These are phyloP conservation scores for Discostella stelligera DNA, from an alignment of 352 stramenopile genomes.

Conservation along the genomic window DNA sequence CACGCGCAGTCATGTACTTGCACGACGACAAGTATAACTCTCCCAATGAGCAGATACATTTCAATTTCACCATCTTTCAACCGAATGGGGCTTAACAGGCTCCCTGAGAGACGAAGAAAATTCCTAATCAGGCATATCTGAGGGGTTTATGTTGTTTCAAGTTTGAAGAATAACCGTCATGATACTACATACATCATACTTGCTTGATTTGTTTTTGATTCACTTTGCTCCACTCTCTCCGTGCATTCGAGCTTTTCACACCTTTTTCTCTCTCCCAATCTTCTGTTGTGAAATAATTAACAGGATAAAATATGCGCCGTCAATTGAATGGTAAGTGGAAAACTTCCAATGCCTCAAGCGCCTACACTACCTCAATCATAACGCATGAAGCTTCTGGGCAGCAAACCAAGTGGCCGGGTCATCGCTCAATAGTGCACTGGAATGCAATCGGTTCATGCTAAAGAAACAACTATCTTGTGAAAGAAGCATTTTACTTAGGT, in stretches of 20 bases:
- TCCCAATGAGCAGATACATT: conserved; percentile 46
- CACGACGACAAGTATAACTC: too few species aligned
- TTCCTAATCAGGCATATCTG: conserved; percentile 47
- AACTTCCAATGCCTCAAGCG: background rate
- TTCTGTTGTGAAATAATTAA: background rate
- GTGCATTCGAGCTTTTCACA: background rate
- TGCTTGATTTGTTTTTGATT: background rate
- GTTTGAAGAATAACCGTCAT: too few species aligned
- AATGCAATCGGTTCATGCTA: conserved; percentile 66
- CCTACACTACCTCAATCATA: background rate
- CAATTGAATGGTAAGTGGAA: background rate
- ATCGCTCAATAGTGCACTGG: conserved; percentile 69
- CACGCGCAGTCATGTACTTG: too few species aligned
- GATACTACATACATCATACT: too few species aligned
- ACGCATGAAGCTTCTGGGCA: conserved; percentile 64
- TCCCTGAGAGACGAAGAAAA: conserved; percentile 37
- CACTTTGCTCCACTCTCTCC: background rate
- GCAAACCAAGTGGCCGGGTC: conserved; percentile 63
- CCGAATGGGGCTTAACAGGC: conserved; percentile 49
- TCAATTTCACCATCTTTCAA: conserved; percentile 53
- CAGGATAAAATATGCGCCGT: background rate
- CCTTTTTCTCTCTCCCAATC: background rate
- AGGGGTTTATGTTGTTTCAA: conserved; percentile 30
- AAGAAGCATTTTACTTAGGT: conserved; percentile 22
- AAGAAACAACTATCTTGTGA: conserved; percentile 39